Evolutionary conservation across 257 asterid genomes (phyloP).

Genomic region (Paulownia fortunei): DNA sequence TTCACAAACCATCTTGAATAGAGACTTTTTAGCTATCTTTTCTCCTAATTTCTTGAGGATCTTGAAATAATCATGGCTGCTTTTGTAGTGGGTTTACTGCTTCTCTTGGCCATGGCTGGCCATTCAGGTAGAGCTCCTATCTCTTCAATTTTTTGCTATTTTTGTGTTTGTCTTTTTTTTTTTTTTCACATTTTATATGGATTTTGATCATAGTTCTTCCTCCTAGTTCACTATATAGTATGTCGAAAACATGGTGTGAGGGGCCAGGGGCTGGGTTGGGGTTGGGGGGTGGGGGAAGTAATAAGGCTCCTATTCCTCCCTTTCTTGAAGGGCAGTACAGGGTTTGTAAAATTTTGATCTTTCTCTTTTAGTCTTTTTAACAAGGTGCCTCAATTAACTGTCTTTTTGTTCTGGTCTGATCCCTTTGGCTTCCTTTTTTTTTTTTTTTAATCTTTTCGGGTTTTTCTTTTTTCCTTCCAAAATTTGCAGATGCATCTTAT

Average conservation of each 20-base stretch:
- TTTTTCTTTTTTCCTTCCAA: background rate
- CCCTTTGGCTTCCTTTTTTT: background rate
- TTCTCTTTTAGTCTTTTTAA: background rate
- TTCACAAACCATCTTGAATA: background rate
- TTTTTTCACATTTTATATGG: background rate
- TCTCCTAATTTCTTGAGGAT: slow-evolving; percentile 16
- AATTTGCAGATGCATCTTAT: slow-evolving; percentile 58
- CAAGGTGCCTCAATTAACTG: too few relatives aligned
- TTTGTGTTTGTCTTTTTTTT: too few relatives aligned
- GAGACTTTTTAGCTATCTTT: background rate
- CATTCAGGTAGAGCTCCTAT: slow-evolving; percentile 45
- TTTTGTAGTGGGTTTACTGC: slow-evolving; percentile 45
- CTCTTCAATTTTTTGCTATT: background rate
- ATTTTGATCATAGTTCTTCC: background rate
- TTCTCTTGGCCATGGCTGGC: slow-evolving; percentile 56
- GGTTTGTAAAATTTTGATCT: background rate
- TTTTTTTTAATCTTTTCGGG: background rate
- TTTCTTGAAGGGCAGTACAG: background rate
- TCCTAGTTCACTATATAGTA: too few relatives aligned
- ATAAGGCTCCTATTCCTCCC: too few relatives aligned
- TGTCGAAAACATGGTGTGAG: too few relatives aligned
- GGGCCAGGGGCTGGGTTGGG: too few relatives aligned
- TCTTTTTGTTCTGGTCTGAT: too few relatives aligned
- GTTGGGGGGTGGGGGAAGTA: too few relatives aligned
- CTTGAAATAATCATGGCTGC: slow-evolving; percentile 53